Evolutionary conservation across 106 monocot genomes (phyloP).

Genomic region (Vanilla planifolia): DNA sequence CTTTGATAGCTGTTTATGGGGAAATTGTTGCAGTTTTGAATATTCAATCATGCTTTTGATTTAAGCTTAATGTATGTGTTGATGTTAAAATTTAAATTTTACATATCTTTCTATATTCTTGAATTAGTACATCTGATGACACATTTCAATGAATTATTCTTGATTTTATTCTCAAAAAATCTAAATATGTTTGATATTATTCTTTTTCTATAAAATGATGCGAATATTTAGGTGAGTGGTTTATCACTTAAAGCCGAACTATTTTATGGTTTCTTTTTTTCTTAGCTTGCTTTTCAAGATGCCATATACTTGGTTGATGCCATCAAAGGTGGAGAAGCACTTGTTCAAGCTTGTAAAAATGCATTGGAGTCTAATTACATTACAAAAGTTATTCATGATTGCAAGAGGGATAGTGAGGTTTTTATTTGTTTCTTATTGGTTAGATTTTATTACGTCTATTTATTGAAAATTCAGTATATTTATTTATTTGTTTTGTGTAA

Average conservation of each 20-base stretch:
- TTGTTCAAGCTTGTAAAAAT: slow-evolving; percentile 85
- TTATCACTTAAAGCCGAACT: neutral
- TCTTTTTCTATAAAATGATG: too few relatives aligned
- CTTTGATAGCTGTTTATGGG: too few relatives aligned
- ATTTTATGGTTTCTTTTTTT: slow-evolving; percentile 8
- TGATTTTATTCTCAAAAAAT: too few relatives aligned
- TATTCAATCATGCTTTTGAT: too few relatives aligned
- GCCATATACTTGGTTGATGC: slow-evolving; percentile 90
- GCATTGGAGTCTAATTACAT: slow-evolving; percentile 79
- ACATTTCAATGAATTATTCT: too few relatives aligned
- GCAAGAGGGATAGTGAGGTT: slow-evolving; percentile 94
- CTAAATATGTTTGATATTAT: too few relatives aligned
- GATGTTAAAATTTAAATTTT: too few relatives aligned
- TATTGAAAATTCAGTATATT: neutral
- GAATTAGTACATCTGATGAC: too few relatives aligned
- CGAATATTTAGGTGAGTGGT: neutral
- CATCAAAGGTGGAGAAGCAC: slow-evolving; percentile 63
- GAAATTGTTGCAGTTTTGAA: too few relatives aligned
- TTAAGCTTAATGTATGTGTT: too few relatives aligned
- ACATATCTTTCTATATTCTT: too few relatives aligned
- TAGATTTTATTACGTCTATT: slow-evolving; percentile 1
- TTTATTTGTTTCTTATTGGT: slow-evolving; percentile 13
- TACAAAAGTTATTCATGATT: slow-evolving; percentile 96
- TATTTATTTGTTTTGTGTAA: neutral
- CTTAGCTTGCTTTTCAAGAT: slow-evolving; percentile 83